These are phyloP conservation scores for Eucalyptus sideroxylon DNA, from an alignment of 345 rosid genomes.

Conservation along the genomic window DNA sequence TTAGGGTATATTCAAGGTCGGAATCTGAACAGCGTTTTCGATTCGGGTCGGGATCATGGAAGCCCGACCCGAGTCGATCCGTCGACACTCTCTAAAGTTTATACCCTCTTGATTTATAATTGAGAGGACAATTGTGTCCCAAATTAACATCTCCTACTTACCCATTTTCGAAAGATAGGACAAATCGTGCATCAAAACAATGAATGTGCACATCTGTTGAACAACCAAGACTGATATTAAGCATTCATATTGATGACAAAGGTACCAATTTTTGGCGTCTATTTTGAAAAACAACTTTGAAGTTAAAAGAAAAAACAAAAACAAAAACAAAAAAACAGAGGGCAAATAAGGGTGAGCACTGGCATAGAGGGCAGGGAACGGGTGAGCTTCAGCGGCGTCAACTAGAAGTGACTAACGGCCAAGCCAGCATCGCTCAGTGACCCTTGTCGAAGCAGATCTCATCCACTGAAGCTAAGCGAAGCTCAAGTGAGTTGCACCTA, in stretches of 20 bases:
- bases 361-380: neutral
- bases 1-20: neutral
- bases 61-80: neutral
- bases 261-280: neutral
- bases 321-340: neutral
- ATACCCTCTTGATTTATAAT: neutral
- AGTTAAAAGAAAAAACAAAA: rapidly evolving
- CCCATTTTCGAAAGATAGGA: neutral
- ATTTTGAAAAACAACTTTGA: too few relatives aligned
- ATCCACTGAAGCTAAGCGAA: neutral
- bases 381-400: neutral
- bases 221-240: neutral
- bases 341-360: neutral
- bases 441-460: neutral
- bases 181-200: too few relatives aligned
- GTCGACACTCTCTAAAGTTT: neutral
- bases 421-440: rapidly evolving
- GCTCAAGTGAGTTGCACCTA: neutral
- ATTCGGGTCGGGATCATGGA: neutral
- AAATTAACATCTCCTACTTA: neutral
- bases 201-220: neutral
- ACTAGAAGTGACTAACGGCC: neutral
- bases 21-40: neutral
- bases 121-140: neutral
- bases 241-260: neutral